phyloP scores from a whole-genome alignment of 192 early-diverging fungal genomes.

The Entomortierella chlamydospora region DNA sequence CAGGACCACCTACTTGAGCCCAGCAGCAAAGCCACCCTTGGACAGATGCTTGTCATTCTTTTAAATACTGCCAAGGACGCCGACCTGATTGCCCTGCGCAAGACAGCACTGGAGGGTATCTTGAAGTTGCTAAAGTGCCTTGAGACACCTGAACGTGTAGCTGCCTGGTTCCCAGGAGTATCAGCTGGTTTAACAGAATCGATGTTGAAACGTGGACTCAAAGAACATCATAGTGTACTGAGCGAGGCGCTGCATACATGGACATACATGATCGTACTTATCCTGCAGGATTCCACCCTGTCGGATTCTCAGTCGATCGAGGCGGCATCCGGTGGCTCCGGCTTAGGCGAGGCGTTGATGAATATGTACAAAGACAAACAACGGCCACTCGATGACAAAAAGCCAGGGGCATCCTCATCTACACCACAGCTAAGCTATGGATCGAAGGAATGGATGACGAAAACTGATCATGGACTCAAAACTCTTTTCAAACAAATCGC shows the following conservation, averaged over 20 bases:
- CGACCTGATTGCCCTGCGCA: slow-evolving; percentile 17
- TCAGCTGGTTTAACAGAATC: slow-evolving; percentile 15
- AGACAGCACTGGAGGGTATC: slow-evolving; percentile 15
- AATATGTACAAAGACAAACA: slow-evolving; percentile 30
- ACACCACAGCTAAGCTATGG: not conserved
- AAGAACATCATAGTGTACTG: slow-evolving; percentile 38
- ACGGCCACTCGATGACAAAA: too few relatives aligned
- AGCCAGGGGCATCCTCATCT: not conserved
- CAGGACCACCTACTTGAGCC: slow-evolving; percentile 16
- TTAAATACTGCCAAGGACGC: slow-evolving; percentile 24
- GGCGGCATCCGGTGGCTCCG: not conserved
- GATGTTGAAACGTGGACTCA: slow-evolving; percentile 31
- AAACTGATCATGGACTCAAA: slow-evolving; percentile 13
- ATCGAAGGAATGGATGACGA: slow-evolving; percentile 21
- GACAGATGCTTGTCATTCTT: slow-evolving; percentile 21
- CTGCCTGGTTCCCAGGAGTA: slow-evolving; percentile 33
- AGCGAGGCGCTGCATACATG: slow-evolving; percentile 16
- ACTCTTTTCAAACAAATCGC: slow-evolving; percentile 30
- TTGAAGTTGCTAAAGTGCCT: slow-evolving; percentile 28
- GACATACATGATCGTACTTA: slow-evolving; percentile 22
- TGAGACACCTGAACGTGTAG: slow-evolving; percentile 18
- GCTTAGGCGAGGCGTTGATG: slow-evolving; percentile 15
- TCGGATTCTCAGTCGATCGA: not conserved
- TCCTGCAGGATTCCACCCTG: not conserved
- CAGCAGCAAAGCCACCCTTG: not conserved